Conservation (phyloP, 2,329 filamentous ascomycete genomes). For the Hypoxylon sp. region DNA sequence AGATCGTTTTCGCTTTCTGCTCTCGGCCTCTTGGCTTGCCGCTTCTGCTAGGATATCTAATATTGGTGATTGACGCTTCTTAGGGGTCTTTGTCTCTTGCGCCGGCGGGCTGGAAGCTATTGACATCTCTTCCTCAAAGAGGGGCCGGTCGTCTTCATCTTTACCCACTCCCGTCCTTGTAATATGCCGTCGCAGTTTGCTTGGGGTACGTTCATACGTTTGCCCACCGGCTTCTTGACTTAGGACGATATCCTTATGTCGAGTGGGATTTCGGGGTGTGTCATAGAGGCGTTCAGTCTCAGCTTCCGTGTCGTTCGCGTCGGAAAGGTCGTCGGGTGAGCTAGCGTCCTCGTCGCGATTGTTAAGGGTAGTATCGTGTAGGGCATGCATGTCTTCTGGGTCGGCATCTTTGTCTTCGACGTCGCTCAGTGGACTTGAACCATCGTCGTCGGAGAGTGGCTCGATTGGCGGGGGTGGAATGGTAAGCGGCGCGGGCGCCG, state of each 20-base stretch:
- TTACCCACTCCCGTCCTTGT: constrained; percentile 52
- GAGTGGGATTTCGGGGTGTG: constrained; percentile 77
- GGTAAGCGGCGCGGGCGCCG: constrained; percentile 64
- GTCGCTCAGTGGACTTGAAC: constrained; percentile 93
- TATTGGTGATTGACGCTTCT: constrained; percentile 51
- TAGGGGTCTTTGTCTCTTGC: constrained; percentile 44
- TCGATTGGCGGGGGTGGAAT: constrained; percentile 64
- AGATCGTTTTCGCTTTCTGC: constrained; percentile 56
- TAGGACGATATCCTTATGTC: constrained; percentile 73
- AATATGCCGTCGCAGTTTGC: constrained; percentile 74
- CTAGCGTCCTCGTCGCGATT: constrained; percentile 48
- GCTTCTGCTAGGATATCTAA: constrained; percentile 54
- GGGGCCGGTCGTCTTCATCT: constrained; percentile 57
- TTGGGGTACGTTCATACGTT: constrained; percentile 77
- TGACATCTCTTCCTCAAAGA: constrained; percentile 54
- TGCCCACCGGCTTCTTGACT: constrained; percentile 68
- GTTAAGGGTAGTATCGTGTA: constrained; percentile 51
- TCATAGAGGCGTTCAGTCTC: constrained; percentile 94
- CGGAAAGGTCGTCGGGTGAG: constrained; percentile 70
- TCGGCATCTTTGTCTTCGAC: constrained; percentile 85
- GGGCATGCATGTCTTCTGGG: constrained; percentile 72
- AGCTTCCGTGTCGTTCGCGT: constrained; percentile 82
- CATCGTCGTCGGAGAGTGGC: constrained; percentile 70
- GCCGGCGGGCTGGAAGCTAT: constrained; percentile 55
- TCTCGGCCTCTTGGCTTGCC: constrained; percentile 53